phyloP scores from a whole-genome alignment of 192 early-diverging fungal species.

The Coemansia aciculifera region DNA sequence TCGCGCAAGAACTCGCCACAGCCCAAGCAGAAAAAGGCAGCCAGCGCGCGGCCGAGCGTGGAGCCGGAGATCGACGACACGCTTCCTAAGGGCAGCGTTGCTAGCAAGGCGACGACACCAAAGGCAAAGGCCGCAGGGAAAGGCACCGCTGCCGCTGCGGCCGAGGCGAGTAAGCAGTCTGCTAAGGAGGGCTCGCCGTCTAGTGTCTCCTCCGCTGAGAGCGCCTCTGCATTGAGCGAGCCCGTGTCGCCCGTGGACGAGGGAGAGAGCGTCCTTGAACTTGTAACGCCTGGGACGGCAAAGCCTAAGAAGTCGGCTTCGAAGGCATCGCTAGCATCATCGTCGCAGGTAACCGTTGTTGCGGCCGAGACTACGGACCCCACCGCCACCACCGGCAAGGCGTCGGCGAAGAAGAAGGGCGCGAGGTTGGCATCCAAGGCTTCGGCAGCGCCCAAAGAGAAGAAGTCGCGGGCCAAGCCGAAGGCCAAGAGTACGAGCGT shows the following conservation, averaged over 20 bases:
- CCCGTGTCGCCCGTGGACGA: conserved; percentile 1
- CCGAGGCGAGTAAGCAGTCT: conserved; percentile 9
- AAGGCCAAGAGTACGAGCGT: conserved; percentile 15
- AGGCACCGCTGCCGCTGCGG: background rate
- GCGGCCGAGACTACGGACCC: background rate
- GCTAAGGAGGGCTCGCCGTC: conserved; percentile 4
- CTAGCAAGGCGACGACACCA: background rate
- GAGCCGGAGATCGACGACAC: conserved; percentile 22
- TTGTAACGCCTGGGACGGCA: background rate
- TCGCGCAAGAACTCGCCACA: conserved; percentile 55
- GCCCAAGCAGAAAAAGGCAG: conserved; percentile 28
- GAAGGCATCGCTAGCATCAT: background rate
- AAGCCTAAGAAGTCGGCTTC: conserved; percentile 9
- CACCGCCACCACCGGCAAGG: conserved; percentile 12
- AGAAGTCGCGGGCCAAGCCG: conserved; percentile 34
- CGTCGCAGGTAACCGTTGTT: background rate
- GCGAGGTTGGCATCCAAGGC: conserved; percentile 13
- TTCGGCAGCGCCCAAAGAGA: conserved; percentile 22
- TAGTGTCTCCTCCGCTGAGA: background rate
- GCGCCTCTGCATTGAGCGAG: background rate
- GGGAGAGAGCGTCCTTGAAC: background rate
- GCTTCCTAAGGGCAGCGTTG: background rate
- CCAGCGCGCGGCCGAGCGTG: conserved; percentile 10
- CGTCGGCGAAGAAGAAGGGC: conserved; percentile 13
- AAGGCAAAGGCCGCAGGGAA: conserved; percentile 6